Conservation (phyloP, 805 yeast species). For the Schwanniomyces yamadae region DNA sequence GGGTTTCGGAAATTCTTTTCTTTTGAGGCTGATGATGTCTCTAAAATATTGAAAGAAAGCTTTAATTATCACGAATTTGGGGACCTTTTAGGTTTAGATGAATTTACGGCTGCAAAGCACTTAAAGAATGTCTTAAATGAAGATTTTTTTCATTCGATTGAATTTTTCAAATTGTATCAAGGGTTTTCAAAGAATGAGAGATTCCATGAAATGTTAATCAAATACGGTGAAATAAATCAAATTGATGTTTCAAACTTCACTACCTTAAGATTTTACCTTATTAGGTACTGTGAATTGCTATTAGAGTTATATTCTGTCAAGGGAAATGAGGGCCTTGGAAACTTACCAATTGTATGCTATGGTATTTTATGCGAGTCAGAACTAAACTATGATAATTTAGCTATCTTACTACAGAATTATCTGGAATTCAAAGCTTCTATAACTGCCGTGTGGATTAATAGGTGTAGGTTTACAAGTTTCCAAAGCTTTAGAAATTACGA, state of each 20-base stretch:
- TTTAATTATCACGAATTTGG: constrained; percentile 1
- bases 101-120: background rate
- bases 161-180: background rate
- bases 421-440: constrained; percentile 11
- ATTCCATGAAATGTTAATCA: background rate
- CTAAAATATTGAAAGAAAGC: background rate
- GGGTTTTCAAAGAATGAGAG: background rate
- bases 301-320: background rate
- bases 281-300: background rate
- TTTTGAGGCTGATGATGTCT: constrained; percentile 6
- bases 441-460: constrained; percentile 16
- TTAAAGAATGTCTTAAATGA: background rate
- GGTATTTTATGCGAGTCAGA: no score
- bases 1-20: background rate
- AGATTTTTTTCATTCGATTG: constrained; percentile 1
- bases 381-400: no score
- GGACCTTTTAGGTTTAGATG: background rate
- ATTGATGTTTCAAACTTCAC: background rate
- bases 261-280: background rate
- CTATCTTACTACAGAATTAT: no score
- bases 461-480: constrained; percentile 10
- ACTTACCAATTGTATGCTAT: no score
- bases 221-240: background rate
- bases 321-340: no score
- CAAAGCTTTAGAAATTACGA: constrained; percentile 17